Conservation (phyloP, 192 early-diverging fungal species). For the Diversispora eburnea region DNA sequence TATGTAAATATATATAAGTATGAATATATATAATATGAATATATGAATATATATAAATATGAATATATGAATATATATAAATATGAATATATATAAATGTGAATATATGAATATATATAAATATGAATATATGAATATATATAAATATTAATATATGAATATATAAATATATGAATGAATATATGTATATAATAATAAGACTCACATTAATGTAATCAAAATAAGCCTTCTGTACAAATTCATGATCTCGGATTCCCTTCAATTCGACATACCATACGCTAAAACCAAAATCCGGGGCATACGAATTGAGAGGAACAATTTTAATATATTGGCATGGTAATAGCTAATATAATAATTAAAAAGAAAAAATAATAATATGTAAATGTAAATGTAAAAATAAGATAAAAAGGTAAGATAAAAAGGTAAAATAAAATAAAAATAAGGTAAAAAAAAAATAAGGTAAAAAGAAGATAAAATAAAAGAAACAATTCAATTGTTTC, state of each 20-base stretch:
- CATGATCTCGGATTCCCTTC: slow-evolving; percentile 66
- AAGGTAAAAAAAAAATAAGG: not conserved
- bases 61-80: too few relatives aligned
- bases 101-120: too few relatives aligned
- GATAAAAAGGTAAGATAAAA: too few relatives aligned
- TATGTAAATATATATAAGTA: not conserved
- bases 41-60: too few relatives aligned
- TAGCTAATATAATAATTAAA: slow-evolving; percentile 34
- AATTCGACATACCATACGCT: slow-evolving; percentile 94
- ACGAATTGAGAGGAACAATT: slow-evolving; percentile 86
- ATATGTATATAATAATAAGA: not conserved
- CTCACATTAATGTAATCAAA: slow-evolving; percentile 64
- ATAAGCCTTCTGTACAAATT: slow-evolving; percentile 63
- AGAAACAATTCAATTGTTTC: not conserved
- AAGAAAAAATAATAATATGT: too few relatives aligned
- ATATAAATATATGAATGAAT: too few relatives aligned
- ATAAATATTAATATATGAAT: too few relatives aligned
- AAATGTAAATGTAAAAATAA: too few relatives aligned
- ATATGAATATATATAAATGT: too few relatives aligned
- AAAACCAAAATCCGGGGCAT: slow-evolving; percentile 93
- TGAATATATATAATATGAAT: too few relatives aligned
- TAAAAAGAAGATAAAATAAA: not conserved
- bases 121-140: too few relatives aligned
- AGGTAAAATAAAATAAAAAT: not conserved
- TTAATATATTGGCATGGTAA: slow-evolving; percentile 92